Evolutionary conservation across 2,329 filamentous ascomycete genomes (phyloP), one percentile per base, ranked within the genome.

Genomic region (Colletotrichum trifolii): DNA sequence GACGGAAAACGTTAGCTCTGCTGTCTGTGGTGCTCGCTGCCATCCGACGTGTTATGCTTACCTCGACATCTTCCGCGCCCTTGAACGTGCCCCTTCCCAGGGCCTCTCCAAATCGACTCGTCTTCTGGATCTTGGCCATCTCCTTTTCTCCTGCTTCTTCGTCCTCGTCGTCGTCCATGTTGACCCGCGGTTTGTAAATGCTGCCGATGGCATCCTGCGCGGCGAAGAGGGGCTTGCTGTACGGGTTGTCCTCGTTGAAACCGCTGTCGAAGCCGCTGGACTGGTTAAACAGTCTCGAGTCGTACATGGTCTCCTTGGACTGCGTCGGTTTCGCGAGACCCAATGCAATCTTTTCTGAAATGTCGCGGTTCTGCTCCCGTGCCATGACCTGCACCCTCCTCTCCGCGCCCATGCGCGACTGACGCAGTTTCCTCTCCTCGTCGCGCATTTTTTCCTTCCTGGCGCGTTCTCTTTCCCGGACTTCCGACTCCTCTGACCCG

Each of bases 181-280:
- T 89, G 33, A 91, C 87, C 25, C 87, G 87, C 1, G 95, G 93
- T 39, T 94, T 87, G 78, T 99, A 99, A 70, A 99, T 98, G 76
- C 90, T 95, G 80, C 88, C 96, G 72, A 97, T 93, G 8, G 93
- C 95, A 74, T 98, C 95, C 75, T 97, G 94, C 12, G 96, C 95
- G 1, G 94, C 94, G 76, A 99, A 99, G 8, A 99, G 83, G 17
- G 96, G 96, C 79, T 98, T 98, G 77, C 98, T 96, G 80, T 98
- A 99, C 0, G 90, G 89, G 74, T 99, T 96, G 77, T 99, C 96
- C 77, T 99, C 96, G 77, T 99, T 99, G 85, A 97, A 94, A 0
- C 95, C 96, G 56, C 89, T 87, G 71, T 94, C 91, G 75, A 99
- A 96, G 0, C 96, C 96, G 71, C 91, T 94, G 6, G 89, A 91